Percentiles rank a stretch among this genome's conserved stretches.
phyloP scores from a whole-genome alignment of 495 filamentous ascomycete species.

The Tuber borchii region DNA sequence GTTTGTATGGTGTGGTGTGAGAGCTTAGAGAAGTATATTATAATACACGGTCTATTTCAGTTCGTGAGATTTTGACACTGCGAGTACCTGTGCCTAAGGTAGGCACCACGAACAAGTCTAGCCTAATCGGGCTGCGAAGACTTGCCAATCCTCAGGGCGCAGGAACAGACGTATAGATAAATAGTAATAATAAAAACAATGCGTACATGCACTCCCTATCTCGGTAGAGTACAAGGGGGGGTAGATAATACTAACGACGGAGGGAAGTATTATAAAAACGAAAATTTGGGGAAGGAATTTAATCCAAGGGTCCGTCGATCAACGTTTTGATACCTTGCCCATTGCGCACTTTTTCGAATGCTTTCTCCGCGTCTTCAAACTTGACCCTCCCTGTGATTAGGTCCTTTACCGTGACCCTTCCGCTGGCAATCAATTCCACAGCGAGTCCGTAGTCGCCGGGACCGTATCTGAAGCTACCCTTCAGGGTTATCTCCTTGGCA shows the following conservation, averaged over 20 bases:
- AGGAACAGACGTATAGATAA: background rate
- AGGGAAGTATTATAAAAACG: background rate
- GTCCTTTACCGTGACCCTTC: constrained; percentile 62
- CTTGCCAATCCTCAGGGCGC: no score
- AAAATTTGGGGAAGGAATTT: background rate
- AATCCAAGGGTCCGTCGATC: constrained; percentile 62
- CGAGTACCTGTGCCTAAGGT: no score
- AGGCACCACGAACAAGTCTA: no score
- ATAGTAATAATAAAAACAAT: background rate
- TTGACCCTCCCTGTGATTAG: constrained; percentile 63
- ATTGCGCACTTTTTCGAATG: constrained; percentile 68
- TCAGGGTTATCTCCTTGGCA: constrained; percentile 72
- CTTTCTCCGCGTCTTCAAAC: constrained; percentile 67
- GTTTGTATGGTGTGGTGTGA: background rate
- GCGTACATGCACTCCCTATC: background rate
- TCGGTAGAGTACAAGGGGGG: background rate
- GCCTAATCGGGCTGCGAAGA: no score
- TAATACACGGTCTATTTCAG: background rate
- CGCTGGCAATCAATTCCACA: constrained; percentile 58
- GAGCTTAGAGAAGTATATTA: background rate
- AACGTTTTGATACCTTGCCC: constrained; percentile 80
- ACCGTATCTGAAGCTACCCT: constrained; percentile 77
- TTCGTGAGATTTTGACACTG: no score
- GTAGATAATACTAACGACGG: background rate
- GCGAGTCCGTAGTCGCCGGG: constrained; percentile 74